A percentile compares a stretch with the other conserved stretches of the same genome.
phyloP scores from a whole-genome alignment of 83 land plant genomes.

The Diphasiastrum complanatum region DNA sequence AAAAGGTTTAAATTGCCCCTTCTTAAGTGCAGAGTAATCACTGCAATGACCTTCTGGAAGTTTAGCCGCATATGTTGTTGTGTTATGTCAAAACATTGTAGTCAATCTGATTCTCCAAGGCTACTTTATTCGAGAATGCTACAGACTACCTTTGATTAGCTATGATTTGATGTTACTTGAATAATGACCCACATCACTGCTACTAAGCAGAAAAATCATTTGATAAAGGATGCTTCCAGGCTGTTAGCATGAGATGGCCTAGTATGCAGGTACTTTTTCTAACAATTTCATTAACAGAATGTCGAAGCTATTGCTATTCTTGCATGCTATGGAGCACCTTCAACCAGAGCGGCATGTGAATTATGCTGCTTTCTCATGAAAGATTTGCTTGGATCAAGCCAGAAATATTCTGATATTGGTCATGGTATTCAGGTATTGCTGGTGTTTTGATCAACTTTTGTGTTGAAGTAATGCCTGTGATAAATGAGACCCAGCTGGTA shows the following conservation, averaged over 20 bases:
- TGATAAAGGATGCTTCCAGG: background rate
- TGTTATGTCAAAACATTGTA: background rate
- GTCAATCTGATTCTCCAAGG: background rate
- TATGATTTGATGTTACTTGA: no score
- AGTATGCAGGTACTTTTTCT: background rate
- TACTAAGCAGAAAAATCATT: background rate
- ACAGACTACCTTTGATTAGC: no score
- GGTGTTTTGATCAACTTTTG: no score
- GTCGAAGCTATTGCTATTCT: constrained; percentile 30
- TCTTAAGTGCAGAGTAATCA: no score
- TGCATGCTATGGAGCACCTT: constrained; percentile 29
- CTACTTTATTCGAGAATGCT: no score
- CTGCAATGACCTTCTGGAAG: no score
- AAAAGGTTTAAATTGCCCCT: constrained; percentile 23
- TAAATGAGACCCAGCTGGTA: no score
- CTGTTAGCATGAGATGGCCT: background rate
- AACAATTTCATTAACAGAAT: background rate
- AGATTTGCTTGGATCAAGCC: constrained; percentile 17
- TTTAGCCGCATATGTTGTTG: background rate
- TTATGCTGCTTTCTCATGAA: constrained; percentile 21
- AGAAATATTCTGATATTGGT: no score
- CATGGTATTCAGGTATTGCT: no score
- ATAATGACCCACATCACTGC: no score
- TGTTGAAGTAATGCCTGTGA: no score
- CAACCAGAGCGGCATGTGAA: constrained; percentile 18